Evolutionary conservation across 192 early-diverging fungal species (phyloP), one percentile per base, ranked within the genome.

Genomic region (Backusella australiensis): DNA sequence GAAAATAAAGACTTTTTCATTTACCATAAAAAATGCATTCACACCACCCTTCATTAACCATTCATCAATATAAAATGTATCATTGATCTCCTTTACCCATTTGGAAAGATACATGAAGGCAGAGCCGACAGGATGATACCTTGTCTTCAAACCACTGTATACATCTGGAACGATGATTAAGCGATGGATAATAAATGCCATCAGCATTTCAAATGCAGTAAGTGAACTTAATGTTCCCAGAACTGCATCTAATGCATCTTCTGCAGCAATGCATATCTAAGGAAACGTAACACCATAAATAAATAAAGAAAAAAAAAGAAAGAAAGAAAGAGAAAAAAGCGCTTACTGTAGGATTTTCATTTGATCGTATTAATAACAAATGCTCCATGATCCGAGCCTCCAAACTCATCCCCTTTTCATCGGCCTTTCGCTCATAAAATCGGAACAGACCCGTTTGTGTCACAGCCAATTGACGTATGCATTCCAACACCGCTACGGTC

Each of bases 211-310:
- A 63, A 83, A 83, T 32, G 56, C 68, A 19, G 78, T 83, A 8
- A 75, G 73, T 12, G 79, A 41, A 42, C 74, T 76, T 34, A 80
- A 42, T 19, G 74, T 76, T 15, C 63, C 72, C 21, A 83, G 67
- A 23, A 80, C 73, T 5, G 72, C 65, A 32, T 83, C 82, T 53
- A 83, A 74, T n/a, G 79, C 69, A 75, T 83, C 82, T 46, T 83
- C 82, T 34, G 79, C 78, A 7, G 74, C 72, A 32, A 69, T 67
- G 42, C 79, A 68, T 23, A 80, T 74, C 82, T 83, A 76, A 19
- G 1, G 38, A 52, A 29, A 68, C 26, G 41, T 11, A 34, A 39
- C 12, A n/a, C 23, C 29, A 44, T 34, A 41, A 34, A 11, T 67
- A 34, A 66, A 34, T 34, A 34, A 44, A 17, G 4, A 35, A 72